Evolutionary conservation across 2,329 filamentous ascomycete species (phyloP).

Genomic region (Coniella lustricola): DNA sequence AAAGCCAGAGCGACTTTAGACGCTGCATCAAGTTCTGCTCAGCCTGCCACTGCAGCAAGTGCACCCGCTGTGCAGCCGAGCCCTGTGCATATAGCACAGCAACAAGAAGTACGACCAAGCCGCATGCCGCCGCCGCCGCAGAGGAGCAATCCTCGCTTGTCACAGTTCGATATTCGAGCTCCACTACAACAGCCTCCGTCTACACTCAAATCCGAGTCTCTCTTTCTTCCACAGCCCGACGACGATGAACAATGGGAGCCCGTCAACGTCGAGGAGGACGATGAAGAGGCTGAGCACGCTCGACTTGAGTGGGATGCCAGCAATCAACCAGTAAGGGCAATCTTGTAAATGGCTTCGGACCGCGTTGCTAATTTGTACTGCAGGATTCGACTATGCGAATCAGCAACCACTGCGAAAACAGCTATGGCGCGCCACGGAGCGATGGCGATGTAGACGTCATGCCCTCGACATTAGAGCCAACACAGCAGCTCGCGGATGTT

Average conservation of each 20-base stretch:
- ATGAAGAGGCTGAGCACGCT: constrained; percentile 57
- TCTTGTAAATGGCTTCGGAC: not conserved
- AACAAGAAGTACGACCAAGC: constrained; percentile 2
- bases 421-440: not conserved
- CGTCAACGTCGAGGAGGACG: constrained; percentile 45
- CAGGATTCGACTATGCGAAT: constrained; percentile 31
- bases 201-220: constrained; percentile 56
- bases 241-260: constrained; percentile 70
- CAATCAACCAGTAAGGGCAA: constrained; percentile 48
- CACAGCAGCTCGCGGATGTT: constrained; percentile 66
- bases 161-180: constrained; percentile 27
- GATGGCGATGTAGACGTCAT: constrained; percentile 12
- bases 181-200: constrained; percentile 39
- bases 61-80: constrained; percentile 23
- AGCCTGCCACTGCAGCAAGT: constrained; percentile 26
- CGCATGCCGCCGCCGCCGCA: constrained; percentile 22
- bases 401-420: constrained; percentile 19
- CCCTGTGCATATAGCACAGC: constrained; percentile 12
- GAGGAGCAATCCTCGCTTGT: constrained; percentile 26
- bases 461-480: constrained; percentile 53
- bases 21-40: constrained; percentile 36
- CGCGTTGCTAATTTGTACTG: not conserved
- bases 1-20: constrained; percentile 38
- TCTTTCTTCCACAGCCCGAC: constrained; percentile 61
- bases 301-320: constrained; percentile 70